Percentiles rank a stretch among this genome's conserved stretches.
phyloP scores from a whole-genome alignment of 176 grass and related monocot genomes.

The Hsuehochloa calcarea region DNA sequence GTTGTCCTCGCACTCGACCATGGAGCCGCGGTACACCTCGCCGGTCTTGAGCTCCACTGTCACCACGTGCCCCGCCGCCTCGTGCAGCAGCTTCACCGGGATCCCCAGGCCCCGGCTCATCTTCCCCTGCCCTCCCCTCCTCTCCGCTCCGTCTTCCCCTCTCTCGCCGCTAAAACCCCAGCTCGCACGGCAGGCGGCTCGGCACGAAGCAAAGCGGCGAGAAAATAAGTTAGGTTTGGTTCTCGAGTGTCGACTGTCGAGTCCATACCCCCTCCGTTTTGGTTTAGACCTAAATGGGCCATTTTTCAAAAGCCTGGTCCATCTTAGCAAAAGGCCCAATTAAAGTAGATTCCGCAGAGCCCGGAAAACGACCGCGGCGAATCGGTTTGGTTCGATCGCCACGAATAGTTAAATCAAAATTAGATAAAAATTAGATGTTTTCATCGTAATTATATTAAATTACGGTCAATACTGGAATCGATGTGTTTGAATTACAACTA shows the following conservation, averaged over 20 bases:
- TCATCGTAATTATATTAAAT: too few relatives aligned
- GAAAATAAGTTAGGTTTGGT: background rate
- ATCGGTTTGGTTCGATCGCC: too few relatives aligned
- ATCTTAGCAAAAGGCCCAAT: background rate
- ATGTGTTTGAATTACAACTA: too few relatives aligned
- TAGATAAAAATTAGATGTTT: too few relatives aligned
- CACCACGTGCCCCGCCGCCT: constrained; percentile 85
- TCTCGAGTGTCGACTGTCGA: background rate
- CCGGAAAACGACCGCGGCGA: constrained; percentile 13
- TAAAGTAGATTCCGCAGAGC: background rate
- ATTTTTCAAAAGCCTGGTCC: background rate
- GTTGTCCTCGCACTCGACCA: constrained; percentile 85
- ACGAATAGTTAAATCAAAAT: too few relatives aligned
- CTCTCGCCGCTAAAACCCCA: constrained; percentile 30
- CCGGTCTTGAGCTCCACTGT: constrained; percentile 94
- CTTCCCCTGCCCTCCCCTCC: constrained; percentile 12
- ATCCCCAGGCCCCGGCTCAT: constrained; percentile 94
- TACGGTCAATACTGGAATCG: too few relatives aligned
- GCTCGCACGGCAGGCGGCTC: background rate
- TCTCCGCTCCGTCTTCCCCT: background rate
- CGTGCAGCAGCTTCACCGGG: constrained; percentile 91
- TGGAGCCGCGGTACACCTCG: constrained; percentile 59
- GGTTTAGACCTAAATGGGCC: background rate
- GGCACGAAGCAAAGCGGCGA: background rate
- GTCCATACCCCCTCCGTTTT: background rate